These are phyloP conservation scores for Aspergillus cavernicola DNA, from an alignment of 495 filamentous ascomycete species.

Conservation along the genomic window DNA sequence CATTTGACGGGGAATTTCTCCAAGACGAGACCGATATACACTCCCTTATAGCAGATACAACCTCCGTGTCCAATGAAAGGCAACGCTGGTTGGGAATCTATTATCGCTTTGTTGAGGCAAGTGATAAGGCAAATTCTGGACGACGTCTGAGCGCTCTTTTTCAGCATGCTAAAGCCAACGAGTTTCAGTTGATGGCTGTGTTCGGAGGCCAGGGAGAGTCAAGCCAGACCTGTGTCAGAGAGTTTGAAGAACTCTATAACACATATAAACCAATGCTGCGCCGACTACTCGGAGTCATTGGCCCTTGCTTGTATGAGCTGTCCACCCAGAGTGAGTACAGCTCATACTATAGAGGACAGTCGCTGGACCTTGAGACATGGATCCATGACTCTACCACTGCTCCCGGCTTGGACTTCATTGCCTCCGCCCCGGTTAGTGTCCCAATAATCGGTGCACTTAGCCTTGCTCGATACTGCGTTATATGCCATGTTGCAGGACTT, in stretches of 20 bases:
- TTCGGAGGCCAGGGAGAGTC: constrained; percentile 27
- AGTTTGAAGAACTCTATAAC: constrained; percentile 19
- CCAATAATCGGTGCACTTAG: constrained; percentile 27
- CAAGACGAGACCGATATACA: constrained; percentile 19
- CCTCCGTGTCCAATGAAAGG: neutral
- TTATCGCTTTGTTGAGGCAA: constrained; percentile 13
- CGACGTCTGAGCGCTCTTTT: constrained; percentile 13
- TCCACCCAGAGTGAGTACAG: constrained; percentile 8
- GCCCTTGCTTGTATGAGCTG: constrained; percentile 15
- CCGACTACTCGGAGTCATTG: constrained; percentile 12
- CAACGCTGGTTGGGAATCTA: constrained; percentile 16
- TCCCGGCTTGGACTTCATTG: constrained; percentile 19
- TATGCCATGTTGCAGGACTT: constrained; percentile 22
- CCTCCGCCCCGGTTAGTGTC: constrained; percentile 30
- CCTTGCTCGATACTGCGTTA: constrained; percentile 27
- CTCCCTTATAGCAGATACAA: constrained; percentile 10
- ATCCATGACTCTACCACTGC: constrained; percentile 10
- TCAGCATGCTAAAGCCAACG: constrained; percentile 11
- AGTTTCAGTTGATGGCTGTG: constrained; percentile 19
- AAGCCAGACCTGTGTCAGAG: constrained; percentile 19
- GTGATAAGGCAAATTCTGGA: neutral
- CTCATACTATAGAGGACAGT: constrained; percentile 8
- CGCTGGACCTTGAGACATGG: constrained; percentile 23
- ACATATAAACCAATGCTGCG: constrained; percentile 19
- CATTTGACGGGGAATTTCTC: constrained; percentile 19